Conservation (phyloP, 2,329 filamentous ascomycete species). For the Diplodia sapinea region DNA sequence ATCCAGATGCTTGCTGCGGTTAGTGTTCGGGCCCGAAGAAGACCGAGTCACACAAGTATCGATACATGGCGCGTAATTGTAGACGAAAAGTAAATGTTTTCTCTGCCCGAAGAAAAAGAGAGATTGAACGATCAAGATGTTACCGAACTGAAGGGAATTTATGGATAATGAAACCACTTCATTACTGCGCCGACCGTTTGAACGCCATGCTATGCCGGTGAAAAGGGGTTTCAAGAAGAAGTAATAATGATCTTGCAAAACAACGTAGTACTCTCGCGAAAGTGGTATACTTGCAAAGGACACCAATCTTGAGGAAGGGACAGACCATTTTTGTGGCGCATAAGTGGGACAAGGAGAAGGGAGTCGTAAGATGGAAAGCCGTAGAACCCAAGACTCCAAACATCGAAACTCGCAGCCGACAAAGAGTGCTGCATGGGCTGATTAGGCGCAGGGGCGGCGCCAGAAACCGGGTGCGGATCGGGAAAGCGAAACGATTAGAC, state of each 20-base stretch:
- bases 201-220: constrained; percentile 30
- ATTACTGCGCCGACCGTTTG: constrained; percentile 12
- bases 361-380: constrained; percentile 8
- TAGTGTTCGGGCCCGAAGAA: neutral
- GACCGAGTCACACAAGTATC: neutral
- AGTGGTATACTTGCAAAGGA: constrained; percentile 27
- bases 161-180: constrained; percentile 6
- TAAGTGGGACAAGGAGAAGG: constrained; percentile 7
- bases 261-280: constrained; percentile 5
- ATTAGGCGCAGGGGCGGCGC: constrained; percentile 4
- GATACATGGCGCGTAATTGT: neutral
- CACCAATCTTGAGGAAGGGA: constrained; percentile 9
- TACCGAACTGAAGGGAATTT: constrained; percentile 8
- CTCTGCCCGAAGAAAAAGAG: constrained; percentile 18
- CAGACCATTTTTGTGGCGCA: constrained; percentile 9
- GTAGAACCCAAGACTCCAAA: neutral
- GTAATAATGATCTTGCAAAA: constrained; percentile 1
- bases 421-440: neutral
- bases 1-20: neutral
- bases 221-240: constrained; percentile 9
- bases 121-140: constrained; percentile 1
- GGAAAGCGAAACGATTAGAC: constrained; percentile 34
- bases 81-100: constrained; percentile 9
- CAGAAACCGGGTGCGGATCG: constrained; percentile 6
- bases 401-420: constrained; percentile 7